A percentile compares a stretch with the other conserved stretches of the same genome.
phyloP scores from a whole-genome alignment of 2,329 filamentous ascomycete species.

The Colletotrichum melonis region DNA sequence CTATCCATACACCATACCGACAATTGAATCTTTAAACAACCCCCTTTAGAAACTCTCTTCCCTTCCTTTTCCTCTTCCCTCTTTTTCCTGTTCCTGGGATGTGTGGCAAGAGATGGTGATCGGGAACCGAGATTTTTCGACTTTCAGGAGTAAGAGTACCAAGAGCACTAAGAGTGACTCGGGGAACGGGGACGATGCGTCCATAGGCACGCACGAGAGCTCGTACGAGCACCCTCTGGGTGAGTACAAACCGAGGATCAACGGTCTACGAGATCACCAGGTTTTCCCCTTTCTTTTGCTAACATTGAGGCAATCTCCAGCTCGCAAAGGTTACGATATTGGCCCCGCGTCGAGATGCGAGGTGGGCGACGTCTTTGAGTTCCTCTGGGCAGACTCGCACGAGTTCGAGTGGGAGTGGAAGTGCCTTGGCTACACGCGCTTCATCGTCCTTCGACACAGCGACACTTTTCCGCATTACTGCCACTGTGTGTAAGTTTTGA shows the following conservation, averaged over 20 bases:
- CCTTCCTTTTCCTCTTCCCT: neutral
- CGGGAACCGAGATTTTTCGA: constrained; percentile 34
- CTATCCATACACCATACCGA: constrained; percentile 1
- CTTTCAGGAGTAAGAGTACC: constrained; percentile 35
- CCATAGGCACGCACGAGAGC: constrained; percentile 34
- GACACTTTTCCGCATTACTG: constrained; percentile 32
- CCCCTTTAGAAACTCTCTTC: neutral
- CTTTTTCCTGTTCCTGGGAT: constrained; percentile 29
- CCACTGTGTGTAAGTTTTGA: constrained; percentile 31
- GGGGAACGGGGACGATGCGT: constrained; percentile 35
- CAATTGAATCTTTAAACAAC: constrained; percentile 18
- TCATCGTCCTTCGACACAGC: constrained; percentile 33
- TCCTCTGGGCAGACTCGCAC: constrained; percentile 33
- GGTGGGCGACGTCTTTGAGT: constrained; percentile 33
- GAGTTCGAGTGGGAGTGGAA: constrained; percentile 36
- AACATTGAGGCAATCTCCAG: constrained; percentile 15
- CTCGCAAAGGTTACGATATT: constrained; percentile 34
- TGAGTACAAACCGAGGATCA: constrained; percentile 11
- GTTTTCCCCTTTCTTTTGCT: neutral
- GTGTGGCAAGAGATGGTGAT: constrained; percentile 37
- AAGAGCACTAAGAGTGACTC: constrained; percentile 36
- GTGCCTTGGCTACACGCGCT: constrained; percentile 33
- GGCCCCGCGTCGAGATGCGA: constrained; percentile 30
- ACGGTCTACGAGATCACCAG: no score
- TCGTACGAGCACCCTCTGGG: constrained; percentile 35